Conservation (phyloP, 2,329 filamentous ascomycete species). For the Cladophialophora bantiana region DNA sequence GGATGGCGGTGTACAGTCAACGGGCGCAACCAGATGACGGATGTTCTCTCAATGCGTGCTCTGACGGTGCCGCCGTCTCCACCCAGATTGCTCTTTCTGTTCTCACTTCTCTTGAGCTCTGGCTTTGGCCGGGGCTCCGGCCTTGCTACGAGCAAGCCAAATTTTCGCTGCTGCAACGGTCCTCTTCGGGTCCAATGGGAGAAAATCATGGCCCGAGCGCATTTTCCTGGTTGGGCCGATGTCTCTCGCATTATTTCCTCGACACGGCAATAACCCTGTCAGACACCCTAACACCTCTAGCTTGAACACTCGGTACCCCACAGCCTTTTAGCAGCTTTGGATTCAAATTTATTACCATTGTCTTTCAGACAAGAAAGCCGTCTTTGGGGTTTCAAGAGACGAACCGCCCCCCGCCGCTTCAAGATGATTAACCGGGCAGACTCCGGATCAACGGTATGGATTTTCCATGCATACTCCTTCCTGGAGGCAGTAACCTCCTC, state of each 20-base stretch:
- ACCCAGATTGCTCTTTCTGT: not conserved
- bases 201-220: not conserved
- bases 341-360: not conserved
- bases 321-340: not conserved
- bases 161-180: conserved; percentile 7
- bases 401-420: not conserved
- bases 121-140: not conserved
- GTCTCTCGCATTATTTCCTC: conserved; percentile 10
- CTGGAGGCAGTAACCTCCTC: not conserved
- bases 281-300: not conserved
- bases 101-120: not conserved
- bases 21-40: not conserved
- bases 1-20: conserved; percentile 17
- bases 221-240: not conserved
- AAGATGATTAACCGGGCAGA: conserved; percentile 15
- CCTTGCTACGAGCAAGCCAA: not conserved
- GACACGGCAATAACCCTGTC: conserved; percentile 14
- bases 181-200: not conserved
- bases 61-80: conserved; percentile 6
- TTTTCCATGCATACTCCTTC: not conserved
- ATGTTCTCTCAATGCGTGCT: not conserved
- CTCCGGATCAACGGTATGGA: conserved; percentile 14
- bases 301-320: not conserved
- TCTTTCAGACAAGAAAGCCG: not conserved
- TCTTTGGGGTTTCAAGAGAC: conserved; percentile 1